Conservation (phyloP, 108 stramenopile genomes). For the Cyclotella atomus region DNA sequence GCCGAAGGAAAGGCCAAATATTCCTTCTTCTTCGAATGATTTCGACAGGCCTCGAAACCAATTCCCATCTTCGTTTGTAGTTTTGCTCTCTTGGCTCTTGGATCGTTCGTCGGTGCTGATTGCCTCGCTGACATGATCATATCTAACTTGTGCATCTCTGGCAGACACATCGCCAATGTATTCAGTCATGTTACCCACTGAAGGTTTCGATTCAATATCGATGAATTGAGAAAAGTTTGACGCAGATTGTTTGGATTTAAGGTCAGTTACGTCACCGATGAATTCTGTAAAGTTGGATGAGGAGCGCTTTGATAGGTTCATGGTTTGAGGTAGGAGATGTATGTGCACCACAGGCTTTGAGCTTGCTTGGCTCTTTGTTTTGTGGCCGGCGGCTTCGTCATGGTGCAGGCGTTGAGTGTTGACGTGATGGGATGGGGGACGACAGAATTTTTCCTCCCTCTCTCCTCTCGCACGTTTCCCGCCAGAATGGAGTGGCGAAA, state of each 20-base stretch:
- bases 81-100: background rate
- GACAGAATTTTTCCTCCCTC: no score
- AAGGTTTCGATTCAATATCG: no score
- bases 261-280: background rate
- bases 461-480: no score
- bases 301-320: background rate
- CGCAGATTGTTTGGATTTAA: background rate
- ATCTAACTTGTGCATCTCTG: background rate
- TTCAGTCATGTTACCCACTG: background rate
- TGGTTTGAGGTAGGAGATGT: no score
- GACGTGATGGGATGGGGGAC: no score
- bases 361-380: no score
- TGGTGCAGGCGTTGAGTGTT: no score
- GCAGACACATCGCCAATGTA: background rate
- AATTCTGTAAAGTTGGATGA: background rate
- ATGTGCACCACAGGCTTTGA: no score
- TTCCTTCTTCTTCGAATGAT: slow-evolving; percentile 9
- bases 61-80: background rate
- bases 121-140: background rate
- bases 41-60: background rate
- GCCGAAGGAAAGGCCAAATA: background rate
- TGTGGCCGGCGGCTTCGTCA: no score
- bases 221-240: no score
- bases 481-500: no score
- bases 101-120: background rate